Conservation (phyloP, 306 rosid genomes). For the Cucurbita moschata region DNA sequence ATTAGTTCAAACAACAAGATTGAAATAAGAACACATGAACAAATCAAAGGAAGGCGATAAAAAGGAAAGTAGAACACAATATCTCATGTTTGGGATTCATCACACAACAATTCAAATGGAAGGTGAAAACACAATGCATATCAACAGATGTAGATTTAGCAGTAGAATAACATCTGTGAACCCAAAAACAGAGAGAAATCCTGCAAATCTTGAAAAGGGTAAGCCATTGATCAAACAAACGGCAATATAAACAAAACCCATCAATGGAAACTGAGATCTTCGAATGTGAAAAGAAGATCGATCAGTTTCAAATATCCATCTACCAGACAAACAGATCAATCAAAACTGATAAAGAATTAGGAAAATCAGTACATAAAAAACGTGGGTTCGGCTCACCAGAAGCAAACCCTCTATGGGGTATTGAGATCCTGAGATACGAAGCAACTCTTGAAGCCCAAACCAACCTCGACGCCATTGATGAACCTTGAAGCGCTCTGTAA, state of each 20-base stretch:
- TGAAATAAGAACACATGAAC: background rate
- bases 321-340: too few species aligned
- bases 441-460: conserved; percentile 78
- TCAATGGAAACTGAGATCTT: conserved; percentile 10
- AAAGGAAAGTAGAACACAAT: background rate
- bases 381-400: conserved; percentile 24
- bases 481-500: background rate
- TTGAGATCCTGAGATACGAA: conserved; percentile 54
- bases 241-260: conserved; percentile 2
- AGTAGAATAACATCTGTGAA: too few species aligned
- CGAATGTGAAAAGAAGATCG: conserved; percentile 11
- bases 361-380: background rate
- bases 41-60: background rate
- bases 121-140: background rate
- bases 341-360: background rate
- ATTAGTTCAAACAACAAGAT: background rate
- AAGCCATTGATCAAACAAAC: conserved; percentile 1
- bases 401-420: conserved; percentile 42
- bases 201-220: background rate
- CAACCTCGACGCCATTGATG: conserved; percentile 52
- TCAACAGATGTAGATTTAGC: too few species aligned
- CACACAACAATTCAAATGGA: background rate
- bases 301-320: background rate
- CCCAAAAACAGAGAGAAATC: background rate
- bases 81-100: background rate